Evolutionary conservation across 139 green algal species (phyloP).

Genomic region (Closterium sp.): DNA sequence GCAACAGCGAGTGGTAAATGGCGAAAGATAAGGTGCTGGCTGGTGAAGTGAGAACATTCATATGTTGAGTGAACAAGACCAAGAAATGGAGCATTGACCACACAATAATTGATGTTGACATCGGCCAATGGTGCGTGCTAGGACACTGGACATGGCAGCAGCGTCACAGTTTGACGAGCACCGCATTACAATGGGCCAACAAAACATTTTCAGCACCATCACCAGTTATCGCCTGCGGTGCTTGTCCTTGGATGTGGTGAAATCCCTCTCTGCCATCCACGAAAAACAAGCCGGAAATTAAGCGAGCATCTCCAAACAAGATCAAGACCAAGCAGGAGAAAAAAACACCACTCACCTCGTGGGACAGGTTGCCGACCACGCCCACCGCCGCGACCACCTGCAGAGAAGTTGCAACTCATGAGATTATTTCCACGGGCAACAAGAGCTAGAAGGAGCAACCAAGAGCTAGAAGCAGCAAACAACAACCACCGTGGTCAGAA

Average conservation of each 20-base stretch:
- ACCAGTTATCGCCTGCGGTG: neutral
- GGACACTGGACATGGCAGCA: no score
- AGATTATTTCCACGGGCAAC: neutral
- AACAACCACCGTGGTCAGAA: neutral
- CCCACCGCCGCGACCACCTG: neutral
- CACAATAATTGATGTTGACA: no score
- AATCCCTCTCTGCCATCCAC: neutral
- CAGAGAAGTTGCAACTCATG: neutral
- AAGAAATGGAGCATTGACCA: no score
- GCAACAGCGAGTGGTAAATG: no score
- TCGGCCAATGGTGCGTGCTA: no score
- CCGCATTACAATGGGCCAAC: no score
- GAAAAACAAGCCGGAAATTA: neutral
- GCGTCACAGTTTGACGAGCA: no score
- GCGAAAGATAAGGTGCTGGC: no score
- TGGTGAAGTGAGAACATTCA: no score
- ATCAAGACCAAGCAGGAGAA: neutral
- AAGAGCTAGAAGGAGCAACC: neutral
- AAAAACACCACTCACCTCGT: neutral
- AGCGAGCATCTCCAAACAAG: neutral
- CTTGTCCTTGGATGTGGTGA: neutral
- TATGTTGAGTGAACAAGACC: no score
- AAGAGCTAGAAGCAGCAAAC: neutral
- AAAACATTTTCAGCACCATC: no score
- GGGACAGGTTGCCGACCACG: neutral